Percentiles rank a stretch among this genome's conserved stretches.
Evolutionary conservation across 106 monocot genomes (phyloP).

Genomic region (Iris macrosiphon): DNA sequence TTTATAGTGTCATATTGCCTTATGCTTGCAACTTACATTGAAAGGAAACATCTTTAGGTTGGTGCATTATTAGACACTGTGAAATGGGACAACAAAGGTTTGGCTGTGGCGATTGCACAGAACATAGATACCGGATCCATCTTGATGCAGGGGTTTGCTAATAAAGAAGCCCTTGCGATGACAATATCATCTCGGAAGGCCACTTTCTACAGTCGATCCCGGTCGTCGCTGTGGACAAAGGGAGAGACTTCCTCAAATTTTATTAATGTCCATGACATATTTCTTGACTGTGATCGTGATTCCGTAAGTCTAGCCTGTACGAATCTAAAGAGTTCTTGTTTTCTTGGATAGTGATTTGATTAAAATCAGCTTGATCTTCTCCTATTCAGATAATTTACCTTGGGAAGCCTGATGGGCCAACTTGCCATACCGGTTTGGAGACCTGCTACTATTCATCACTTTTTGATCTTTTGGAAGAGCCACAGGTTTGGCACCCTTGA

Average conservation of each 20-base stretch:
- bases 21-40: neutral
- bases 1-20: no score
- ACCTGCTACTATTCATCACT: slow-evolving; percentile 85
- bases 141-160: slow-evolving; percentile 97
- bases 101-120: slow-evolving; percentile 92
- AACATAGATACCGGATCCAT: slow-evolving; percentile 91
- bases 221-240: slow-evolving; percentile 90
- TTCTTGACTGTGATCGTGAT: slow-evolving; percentile 94
- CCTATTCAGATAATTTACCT: slow-evolving; percentile 79
- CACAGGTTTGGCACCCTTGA: slow-evolving; percentile 35
- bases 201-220: slow-evolving; percentile 91
- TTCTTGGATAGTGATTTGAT: no score
- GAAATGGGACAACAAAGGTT: slow-evolving; percentile 88
- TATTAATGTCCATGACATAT: slow-evolving; percentile 93
- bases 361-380: slow-evolving; percentile 5
- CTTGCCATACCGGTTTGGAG: slow-evolving; percentile 88
- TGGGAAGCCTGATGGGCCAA: slow-evolving; percentile 93
- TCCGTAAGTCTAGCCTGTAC: slow-evolving; percentile 52
- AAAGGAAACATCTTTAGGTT: slow-evolving; percentile 28
- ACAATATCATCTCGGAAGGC: slow-evolving; percentile 79
- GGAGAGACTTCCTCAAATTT: slow-evolving; percentile 94
- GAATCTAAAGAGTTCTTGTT: no score
- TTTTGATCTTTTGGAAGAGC: slow-evolving; percentile 47
- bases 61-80: slow-evolving; percentile 49
- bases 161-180: slow-evolving; percentile 64